Percentiles rank a stretch among this genome's conserved stretches.
These are phyloP conservation scores for Tilletia horrida DNA, from an alignment of 1,284 basidiomycete species.

Conservation along the genomic window DNA sequence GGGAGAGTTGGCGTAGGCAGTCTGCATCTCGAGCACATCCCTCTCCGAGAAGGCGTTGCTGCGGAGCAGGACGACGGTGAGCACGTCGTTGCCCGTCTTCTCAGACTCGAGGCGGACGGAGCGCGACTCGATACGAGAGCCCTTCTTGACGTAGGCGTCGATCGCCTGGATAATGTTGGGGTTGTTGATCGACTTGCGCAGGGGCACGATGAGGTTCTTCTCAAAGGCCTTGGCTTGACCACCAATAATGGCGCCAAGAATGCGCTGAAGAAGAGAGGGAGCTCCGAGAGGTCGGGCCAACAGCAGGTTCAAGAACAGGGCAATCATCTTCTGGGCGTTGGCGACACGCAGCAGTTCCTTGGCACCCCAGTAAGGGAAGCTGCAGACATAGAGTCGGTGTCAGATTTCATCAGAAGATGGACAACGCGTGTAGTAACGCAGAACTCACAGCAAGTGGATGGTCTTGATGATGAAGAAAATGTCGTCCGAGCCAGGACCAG, in stretches of 20 bases:
- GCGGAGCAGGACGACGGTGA: conserved; percentile 48
- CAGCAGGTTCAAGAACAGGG: conserved; percentile 45
- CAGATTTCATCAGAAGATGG: too few species aligned
- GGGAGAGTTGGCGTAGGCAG: neutral
- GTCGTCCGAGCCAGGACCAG: conserved; percentile 44
- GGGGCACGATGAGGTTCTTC: conserved; percentile 46
- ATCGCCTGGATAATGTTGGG: conserved; percentile 43
- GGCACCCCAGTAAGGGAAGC: conserved; percentile 53
- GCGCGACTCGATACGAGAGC: conserved; percentile 40
- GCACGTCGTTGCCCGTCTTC: conserved; percentile 45
- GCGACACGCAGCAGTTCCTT: conserved; percentile 49
- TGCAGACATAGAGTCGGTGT: neutral
- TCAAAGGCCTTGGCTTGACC: conserved; percentile 40
- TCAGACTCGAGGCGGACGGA: conserved; percentile 32
- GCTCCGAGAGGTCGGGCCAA: conserved; percentile 51
- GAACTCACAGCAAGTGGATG: conserved; percentile 37
- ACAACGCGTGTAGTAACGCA: neutral
- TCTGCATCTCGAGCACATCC: neutral
- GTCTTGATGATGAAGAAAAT: conserved; percentile 48
- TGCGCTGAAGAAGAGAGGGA: conserved; percentile 52
- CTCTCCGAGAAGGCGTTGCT: conserved; percentile 29
- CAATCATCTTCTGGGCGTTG: conserved; percentile 51
- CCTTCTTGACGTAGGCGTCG: conserved; percentile 49
- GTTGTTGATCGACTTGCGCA: conserved; percentile 39
- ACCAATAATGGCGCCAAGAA: conserved; percentile 46